A percentile compares a stretch with the other conserved stretches of the same genome.
Evolutionary conservation across 805 yeast species (phyloP).

Genomic region (Ogataea ramenticola): DNA sequence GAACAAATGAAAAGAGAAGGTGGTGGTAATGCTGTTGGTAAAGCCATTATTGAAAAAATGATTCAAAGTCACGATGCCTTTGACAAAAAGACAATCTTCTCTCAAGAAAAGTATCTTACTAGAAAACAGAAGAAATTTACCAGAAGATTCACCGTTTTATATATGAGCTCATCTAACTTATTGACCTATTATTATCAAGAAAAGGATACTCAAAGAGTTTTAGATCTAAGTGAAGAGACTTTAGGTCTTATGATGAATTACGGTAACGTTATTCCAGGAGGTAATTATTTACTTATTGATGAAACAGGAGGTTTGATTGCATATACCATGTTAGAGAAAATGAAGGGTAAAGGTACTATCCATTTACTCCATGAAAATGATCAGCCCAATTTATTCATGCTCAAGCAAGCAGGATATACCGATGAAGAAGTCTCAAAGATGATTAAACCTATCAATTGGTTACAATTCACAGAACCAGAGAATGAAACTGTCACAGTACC

Average conservation of each 20-base stretch:
- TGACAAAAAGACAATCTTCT: slow-evolving; percentile 78
- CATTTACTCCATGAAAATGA: slow-evolving; percentile 86
- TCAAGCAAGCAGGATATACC: slow-evolving; percentile 60
- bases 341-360: slow-evolving; percentile 70
- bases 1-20: slow-evolving; percentile 73
- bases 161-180: slow-evolving; percentile 62
- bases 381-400: slow-evolving; percentile 72
- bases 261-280: slow-evolving; percentile 85
- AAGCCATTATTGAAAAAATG: slow-evolving; percentile 72
- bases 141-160: slow-evolving; percentile 76
- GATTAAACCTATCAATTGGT: slow-evolving; percentile 64
- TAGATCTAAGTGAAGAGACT: slow-evolving; percentile 82
- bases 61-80: slow-evolving; percentile 81
- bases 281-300: slow-evolving; percentile 79
- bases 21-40: slow-evolving; percentile 55
- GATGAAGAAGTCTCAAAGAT: slow-evolving; percentile 43
- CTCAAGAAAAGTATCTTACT: slow-evolving; percentile 86
- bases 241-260: slow-evolving; percentile 69
- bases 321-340: slow-evolving; percentile 82
- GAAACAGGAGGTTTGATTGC: slow-evolving; percentile 92
- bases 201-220: slow-evolving; percentile 63
- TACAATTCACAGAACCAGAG: slow-evolving; percentile 81
- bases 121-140: slow-evolving; percentile 90
- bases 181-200: slow-evolving; percentile 62
- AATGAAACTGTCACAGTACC: slow-evolving; percentile 36